Conservation (phyloP, 2,329 filamentous ascomycete species). For the Orbilia quercus region DNA sequence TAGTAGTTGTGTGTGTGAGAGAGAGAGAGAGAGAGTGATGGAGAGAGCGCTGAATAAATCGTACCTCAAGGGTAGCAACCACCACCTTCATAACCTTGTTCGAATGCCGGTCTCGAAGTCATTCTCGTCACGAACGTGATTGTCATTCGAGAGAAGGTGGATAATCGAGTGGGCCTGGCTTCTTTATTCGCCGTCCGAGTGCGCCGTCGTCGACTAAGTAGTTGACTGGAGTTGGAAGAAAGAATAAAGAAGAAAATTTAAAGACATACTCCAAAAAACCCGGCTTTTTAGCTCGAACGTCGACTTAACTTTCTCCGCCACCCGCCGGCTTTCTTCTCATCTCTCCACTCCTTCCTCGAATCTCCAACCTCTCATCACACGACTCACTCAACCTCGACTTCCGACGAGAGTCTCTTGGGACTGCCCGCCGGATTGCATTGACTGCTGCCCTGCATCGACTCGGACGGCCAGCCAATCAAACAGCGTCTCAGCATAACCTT, state of each 20-base stretch:
- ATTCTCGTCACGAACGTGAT: constrained; percentile 14
- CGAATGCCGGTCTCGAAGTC: not conserved
- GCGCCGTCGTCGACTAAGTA: constrained; percentile 1
- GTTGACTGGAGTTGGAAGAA: constrained; percentile 22
- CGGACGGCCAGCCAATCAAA: constrained; percentile 47
- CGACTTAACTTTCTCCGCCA: constrained; percentile 55
- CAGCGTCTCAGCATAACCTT: constrained; percentile 54
- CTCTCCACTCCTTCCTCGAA: constrained; percentile 15
- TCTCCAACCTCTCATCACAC: constrained; percentile 44
- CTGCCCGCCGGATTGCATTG: constrained; percentile 31
- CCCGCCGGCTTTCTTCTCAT: constrained; percentile 30
- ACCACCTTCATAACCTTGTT: not conserved
- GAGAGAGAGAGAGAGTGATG: too few species aligned
- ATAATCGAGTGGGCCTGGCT: constrained; percentile 43
- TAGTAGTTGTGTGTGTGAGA: constrained; percentile 13
- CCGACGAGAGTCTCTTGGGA: constrained; percentile 15
- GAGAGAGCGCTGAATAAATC: constrained; percentile 6
- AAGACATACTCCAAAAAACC: too few species aligned
- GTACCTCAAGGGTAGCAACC: not conserved
- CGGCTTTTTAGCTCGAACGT: constrained; percentile 55
- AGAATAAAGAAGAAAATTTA: constrained; percentile 1
- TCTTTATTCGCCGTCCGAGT: constrained; percentile 41
- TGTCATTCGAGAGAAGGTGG: constrained; percentile 48
- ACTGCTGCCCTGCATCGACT: constrained; percentile 46
- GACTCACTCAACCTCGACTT: constrained; percentile 41